Base-by-base conservation (phyloP, 441 rosid genomes). In the Arabidopsis lyrata region DNA sequence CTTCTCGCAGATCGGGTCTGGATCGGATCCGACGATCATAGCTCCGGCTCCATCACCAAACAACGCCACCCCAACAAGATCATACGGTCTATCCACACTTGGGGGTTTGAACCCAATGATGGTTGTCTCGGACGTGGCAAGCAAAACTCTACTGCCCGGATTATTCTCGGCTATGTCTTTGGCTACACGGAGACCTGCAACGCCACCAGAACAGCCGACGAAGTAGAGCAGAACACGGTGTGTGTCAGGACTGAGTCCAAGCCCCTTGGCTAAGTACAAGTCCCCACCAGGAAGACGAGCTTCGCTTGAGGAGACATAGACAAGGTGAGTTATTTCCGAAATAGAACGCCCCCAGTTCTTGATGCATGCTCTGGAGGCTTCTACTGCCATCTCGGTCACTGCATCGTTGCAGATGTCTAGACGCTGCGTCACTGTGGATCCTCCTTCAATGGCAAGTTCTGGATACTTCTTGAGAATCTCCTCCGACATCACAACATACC, bases 21-120 rank as follows among this genome's bases (percentile, higher is more conserved):
- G 96, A 74, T 90, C 87, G 9, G 97, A 75, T 12, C 98, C 99
- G 2, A 95, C 74, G 48, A 92, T 82, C 90, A 90, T 82, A 35
- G 98, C 97, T 53, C 93, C 96, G 1, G 98, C 97, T 57, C 98
- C 99, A 64, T 95, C 97, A 4, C 99, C 99, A 27, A 95, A 95
- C 64, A 92, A 85, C 3, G 99, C 97, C 2, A 87, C 99, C 7
- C 98, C 99, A 13, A 95, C 99, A 15, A 92, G 89, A 73, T 95
- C 99, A 69, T 95, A 95, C 0, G 98, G 98, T 74, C 99, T 78
- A 15, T 86, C 83, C 1, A 78, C 84, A 79, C 90, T 92, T 1
- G 99, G 99, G 2, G 99, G 99, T 49, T 87, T 92, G 80, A 89
- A 92, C 44, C 99, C 99, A 36, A 95, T 89, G 59, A 95, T 90